Evolutionary conservation across 352 stramenopile species (phyloP).

Genomic region (Globisporangium radiosum): DNA sequence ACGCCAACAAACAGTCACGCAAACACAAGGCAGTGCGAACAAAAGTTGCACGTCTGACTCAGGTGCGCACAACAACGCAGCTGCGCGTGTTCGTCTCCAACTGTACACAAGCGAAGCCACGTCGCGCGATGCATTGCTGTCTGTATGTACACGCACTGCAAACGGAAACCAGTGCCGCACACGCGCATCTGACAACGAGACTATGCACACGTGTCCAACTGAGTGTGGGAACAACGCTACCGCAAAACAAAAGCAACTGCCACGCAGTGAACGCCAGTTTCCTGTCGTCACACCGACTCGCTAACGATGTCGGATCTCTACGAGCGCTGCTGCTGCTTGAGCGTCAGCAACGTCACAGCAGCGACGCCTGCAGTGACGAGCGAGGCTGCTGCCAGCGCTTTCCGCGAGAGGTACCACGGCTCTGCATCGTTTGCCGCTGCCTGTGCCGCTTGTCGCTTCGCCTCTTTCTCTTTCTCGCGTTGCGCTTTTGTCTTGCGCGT

Average conservation of each 20-base stretch:
- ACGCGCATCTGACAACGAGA: constrained; percentile 3
- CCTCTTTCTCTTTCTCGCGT: constrained; percentile 24
- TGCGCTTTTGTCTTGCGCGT: constrained; percentile 55
- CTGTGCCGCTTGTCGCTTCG: constrained; percentile 1
- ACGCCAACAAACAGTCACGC: background rate
- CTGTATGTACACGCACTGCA: background rate
- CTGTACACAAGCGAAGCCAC: background rate
- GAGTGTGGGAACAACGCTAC: constrained; percentile 1
- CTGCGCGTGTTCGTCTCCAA: constrained; percentile 1
- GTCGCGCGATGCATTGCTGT: too few relatives aligned
- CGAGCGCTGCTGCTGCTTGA: constrained; percentile 45
- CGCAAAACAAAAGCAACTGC: constrained; percentile 4
- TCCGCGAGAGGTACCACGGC: constrained; percentile 61
- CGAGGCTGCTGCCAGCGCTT: constrained; percentile 52
- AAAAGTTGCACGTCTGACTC: background rate
- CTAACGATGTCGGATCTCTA: constrained; percentile 1
- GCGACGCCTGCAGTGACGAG: constrained; percentile 66
- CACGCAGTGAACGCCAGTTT: too few relatives aligned
- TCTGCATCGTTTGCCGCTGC: constrained; percentile 11
- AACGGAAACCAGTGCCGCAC: background rate
- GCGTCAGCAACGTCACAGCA: constrained; percentile 43
- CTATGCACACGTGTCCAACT: constrained; percentile 1
- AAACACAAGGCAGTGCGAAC: constrained; percentile 10
- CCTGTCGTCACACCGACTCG: too few relatives aligned
- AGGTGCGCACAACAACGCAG: constrained; percentile 5